These are phyloP conservation scores for Fusarium secorum DNA, from an alignment of 2,329 filamentous ascomycete genomes.

Conservation along the genomic window DNA sequence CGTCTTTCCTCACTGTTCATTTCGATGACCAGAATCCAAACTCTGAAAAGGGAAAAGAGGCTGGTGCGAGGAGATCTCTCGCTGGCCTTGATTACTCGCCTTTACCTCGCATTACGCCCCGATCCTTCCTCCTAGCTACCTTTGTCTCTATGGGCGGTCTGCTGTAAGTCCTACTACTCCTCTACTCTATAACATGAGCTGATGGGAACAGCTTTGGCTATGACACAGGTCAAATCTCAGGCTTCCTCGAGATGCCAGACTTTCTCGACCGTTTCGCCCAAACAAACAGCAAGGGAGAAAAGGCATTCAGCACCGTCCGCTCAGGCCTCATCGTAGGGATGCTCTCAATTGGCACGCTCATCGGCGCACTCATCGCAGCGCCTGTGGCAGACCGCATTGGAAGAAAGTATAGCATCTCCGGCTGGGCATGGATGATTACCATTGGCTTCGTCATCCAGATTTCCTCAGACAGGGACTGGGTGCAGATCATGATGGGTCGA, in stretches of 20 bases:
- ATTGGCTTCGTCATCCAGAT: constrained; percentile 75
- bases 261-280: constrained; percentile 62
- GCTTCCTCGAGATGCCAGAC: constrained; percentile 66
- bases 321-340: constrained; percentile 67
- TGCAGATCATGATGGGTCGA: constrained; percentile 71
- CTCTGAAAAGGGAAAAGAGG: constrained; percentile 46
- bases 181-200: neutral
- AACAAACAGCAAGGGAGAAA: constrained; percentile 47
- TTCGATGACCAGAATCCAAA: constrained; percentile 56
- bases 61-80: constrained; percentile 45
- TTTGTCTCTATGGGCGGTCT: constrained; percentile 57
- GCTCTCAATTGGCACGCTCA: constrained; percentile 66
- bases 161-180: constrained; percentile 44
- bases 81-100: constrained; percentile 56
- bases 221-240: constrained; percentile 63
- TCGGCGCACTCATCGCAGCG: constrained; percentile 67
- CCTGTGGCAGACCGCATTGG: constrained; percentile 72
- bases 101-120: constrained; percentile 49
- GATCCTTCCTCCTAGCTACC: constrained; percentile 49
- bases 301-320: constrained; percentile 60
- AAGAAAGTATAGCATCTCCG: constrained; percentile 67
- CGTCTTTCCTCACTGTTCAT: constrained; percentile 41
- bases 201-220: constrained; percentile 49
- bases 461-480: constrained; percentile 63
- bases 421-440: constrained; percentile 67